Evolutionary conservation across 2,329 filamentous ascomycete species (phyloP).

Genomic region (Diaporthe aspalathi): DNA sequence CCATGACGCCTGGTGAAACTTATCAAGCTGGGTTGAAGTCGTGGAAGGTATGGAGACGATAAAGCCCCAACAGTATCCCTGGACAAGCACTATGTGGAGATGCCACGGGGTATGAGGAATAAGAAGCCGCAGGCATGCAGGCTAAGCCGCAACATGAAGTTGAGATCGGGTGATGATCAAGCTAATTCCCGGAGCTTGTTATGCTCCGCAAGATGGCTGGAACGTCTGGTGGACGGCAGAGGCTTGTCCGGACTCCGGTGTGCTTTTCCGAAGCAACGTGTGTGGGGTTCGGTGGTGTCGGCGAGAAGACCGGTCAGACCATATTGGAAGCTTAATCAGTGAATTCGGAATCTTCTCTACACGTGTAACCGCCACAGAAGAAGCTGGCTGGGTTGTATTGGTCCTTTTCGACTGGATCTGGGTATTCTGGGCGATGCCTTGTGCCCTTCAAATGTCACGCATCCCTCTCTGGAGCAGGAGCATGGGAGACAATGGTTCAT

Average conservation of each 20-base stretch:
- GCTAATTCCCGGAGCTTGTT: neutral
- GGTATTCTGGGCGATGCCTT: neutral
- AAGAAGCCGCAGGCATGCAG: neutral
- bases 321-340: conserved; percentile 2
- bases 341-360: too few relatives aligned
- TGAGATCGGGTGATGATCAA: neutral
- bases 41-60: neutral
- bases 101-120: neutral
- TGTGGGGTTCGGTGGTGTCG: neutral
- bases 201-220: neutral
- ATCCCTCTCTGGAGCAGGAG: too few relatives aligned
- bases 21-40: neutral
- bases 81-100: neutral
- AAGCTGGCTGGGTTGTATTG: neutral
- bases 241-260: neutral
- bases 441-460: neutral
- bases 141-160: neutral
- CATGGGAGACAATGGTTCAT: neutral
- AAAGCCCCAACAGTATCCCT: too few relatives aligned
- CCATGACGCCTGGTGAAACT: neutral
- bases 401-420: neutral
- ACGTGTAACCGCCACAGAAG: neutral
- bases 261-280: conserved; percentile 6
- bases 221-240: neutral
- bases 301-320: conserved; percentile 8